A percentile compares a stretch with the other conserved stretches of the same genome.
Conservation (phyloP, 2,329 filamentous ascomycete species). For the Sporothrix brasiliensis region DNA sequence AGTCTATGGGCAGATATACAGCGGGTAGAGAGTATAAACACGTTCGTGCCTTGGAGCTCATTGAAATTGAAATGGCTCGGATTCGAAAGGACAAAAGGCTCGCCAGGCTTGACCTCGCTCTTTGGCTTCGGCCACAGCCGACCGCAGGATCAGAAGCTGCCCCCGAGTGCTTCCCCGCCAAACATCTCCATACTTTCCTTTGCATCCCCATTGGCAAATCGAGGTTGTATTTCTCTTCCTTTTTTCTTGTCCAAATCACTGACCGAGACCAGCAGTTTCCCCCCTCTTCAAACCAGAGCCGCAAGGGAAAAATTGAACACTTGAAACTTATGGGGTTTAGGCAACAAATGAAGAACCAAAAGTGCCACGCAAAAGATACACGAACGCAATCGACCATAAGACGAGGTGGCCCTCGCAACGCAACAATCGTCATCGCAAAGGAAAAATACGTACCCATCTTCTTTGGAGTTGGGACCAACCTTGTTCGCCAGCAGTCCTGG, state of each 20-base stretch:
- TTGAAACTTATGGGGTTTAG: background rate
- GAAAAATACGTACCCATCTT: constrained; percentile 76
- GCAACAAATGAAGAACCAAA: background rate
- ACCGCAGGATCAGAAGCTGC: background rate
- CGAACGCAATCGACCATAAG: background rate
- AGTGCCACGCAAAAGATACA: background rate
- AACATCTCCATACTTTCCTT: constrained; percentile 6
- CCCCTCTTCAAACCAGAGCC: background rate
- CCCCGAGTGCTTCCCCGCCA: background rate
- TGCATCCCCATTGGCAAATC: background rate
- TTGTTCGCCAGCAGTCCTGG: constrained; percentile 38
- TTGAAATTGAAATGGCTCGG: background rate
- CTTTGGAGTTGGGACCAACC: constrained; percentile 72
- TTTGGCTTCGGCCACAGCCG: background rate
- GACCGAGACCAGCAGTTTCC: background rate
- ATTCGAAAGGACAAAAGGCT: background rate
- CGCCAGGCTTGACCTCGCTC: background rate
- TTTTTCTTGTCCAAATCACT: background rate
- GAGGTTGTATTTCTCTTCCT: background rate
- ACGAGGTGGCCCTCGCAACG: background rate
- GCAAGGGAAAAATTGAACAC: background rate
- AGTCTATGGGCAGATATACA: constrained; percentile 36
- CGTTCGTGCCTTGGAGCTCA: background rate
- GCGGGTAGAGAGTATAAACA: constrained; percentile 17
- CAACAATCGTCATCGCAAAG: background rate